phyloP scores from a whole-genome alignment of 225 moss, liverwort and hornwort genomes.

The Takakia lepidozioides region DNA sequence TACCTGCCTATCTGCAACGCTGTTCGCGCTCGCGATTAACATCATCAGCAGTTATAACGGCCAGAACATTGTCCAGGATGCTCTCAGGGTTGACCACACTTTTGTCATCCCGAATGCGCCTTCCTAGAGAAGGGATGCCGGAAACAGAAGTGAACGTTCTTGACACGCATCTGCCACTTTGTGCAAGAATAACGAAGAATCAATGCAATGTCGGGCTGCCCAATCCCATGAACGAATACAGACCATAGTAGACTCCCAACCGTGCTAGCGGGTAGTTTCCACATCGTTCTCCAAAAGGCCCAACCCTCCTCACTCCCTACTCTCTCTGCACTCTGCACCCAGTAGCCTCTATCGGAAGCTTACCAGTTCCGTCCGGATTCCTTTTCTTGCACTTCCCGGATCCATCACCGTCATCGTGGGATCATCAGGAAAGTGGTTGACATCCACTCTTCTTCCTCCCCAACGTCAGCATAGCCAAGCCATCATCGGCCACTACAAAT shows the following conservation, averaged over 20 bases:
- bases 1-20: conserved; percentile 59
- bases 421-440: conserved; percentile 47
- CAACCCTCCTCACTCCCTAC: too few species aligned
- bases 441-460: conserved; percentile 83
- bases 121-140: conserved; percentile 51
- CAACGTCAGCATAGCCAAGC: conserved; percentile 73
- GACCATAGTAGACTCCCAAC: too few species aligned
- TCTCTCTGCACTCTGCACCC: too few species aligned
- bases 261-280: too few species aligned
- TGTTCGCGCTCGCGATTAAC: conserved; percentile 79
- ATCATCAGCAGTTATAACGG: conserved; percentile 67
- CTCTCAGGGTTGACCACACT: conserved; percentile 53
- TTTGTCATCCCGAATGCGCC: conserved; percentile 49
- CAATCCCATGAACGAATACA: too few species aligned
- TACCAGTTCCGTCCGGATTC: conserved; percentile 38
- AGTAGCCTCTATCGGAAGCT: too few species aligned
- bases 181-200: conserved; percentile 1
- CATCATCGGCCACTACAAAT: conserved; percentile 95
- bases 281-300: too few species aligned
- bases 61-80: conserved; percentile 78
- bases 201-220: too few species aligned
- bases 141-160: conserved; percentile 86
- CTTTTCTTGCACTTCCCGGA: conserved; percentile 39
- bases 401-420: conserved; percentile 32
- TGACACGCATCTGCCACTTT: conserved; percentile 40